These are phyloP conservation scores for Stagonosporopsis rhizophila DNA, from an alignment of 2,329 filamentous ascomycete genomes.

Conservation along the genomic window DNA sequence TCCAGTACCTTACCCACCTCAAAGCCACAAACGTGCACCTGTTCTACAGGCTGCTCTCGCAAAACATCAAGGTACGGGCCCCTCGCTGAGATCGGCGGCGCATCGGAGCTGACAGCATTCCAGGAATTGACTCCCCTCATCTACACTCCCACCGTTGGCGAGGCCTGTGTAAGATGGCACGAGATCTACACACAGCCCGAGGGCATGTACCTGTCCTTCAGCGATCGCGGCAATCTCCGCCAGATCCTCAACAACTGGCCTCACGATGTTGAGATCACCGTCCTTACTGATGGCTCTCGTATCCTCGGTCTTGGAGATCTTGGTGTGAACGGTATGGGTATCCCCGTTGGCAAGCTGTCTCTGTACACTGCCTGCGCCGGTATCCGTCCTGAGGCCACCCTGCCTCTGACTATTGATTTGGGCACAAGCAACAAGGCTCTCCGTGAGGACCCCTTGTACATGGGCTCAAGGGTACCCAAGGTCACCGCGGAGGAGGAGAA, in stretches of 20 bases:
- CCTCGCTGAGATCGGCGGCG: not conserved
- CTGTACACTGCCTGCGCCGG: slow-evolving; percentile 96
- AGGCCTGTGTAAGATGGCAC: slow-evolving; percentile 95
- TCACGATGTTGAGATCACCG: slow-evolving; percentile 91
- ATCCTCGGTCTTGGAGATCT: slow-evolving; percentile 93
- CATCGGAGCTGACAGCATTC: slow-evolving; percentile 40
- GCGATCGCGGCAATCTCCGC: slow-evolving; percentile 88
- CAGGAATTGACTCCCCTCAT: slow-evolving; percentile 83
- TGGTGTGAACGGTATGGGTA: slow-evolving; percentile 96
- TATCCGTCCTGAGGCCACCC: slow-evolving; percentile 78
- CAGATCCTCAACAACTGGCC: slow-evolving; percentile 95
- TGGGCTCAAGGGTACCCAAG: slow-evolving; percentile 86
- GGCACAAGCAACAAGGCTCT: slow-evolving; percentile 69
- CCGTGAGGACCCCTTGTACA: slow-evolving; percentile 84
- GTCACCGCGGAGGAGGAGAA: slow-evolving; percentile 78
- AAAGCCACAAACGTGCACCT: slow-evolving; percentile 79
- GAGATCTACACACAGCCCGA: slow-evolving; percentile 95
- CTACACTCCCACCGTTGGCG: slow-evolving; percentile 90
- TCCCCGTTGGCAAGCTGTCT: slow-evolving; percentile 94
- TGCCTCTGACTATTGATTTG: slow-evolving; percentile 68
- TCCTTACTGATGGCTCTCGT: slow-evolving; percentile 94
- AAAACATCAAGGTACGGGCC: slow-evolving; percentile 66
- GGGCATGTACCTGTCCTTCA: slow-evolving; percentile 93
- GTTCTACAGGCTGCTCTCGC: slow-evolving; percentile 80
- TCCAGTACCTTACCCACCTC: slow-evolving; percentile 79